A percentile compares a stretch with the other conserved stretches of the same genome.
Evolutionary conservation across 2,329 filamentous ascomycete genomes (phyloP).

Genomic region (Cercospora sojina): DNA sequence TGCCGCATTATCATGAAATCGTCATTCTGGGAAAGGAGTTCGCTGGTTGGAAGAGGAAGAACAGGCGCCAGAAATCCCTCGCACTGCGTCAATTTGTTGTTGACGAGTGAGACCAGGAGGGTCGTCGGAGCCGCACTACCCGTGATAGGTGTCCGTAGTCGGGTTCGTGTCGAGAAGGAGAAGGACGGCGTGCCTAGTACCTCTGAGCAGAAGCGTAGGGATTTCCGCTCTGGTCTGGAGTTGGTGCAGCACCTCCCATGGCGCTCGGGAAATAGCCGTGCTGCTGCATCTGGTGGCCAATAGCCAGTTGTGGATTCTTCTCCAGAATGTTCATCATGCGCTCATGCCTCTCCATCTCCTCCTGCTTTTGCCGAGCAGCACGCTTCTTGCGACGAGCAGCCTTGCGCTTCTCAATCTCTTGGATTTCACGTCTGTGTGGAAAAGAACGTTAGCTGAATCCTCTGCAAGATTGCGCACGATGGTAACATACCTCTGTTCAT

Average conservation of each 20-base stretch:
- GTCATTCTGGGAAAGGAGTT: neutral
- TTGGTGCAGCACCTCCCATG: conserved; percentile 14
- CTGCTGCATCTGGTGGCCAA: conserved; percentile 30
- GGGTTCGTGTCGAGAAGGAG: neutral
- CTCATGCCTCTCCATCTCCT: conserved; percentile 44
- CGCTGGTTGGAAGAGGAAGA: neutral
- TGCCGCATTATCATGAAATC: conserved; percentile 15
- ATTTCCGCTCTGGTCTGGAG: conserved; percentile 37
- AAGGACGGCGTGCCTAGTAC: conserved; percentile 17
- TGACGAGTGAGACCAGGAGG: neutral
- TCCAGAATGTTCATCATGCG: conserved; percentile 39
- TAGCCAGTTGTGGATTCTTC: conserved; percentile 32
- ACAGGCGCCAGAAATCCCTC: conserved; percentile 1
- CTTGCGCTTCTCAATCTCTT: conserved; percentile 53
- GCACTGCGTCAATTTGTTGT: neutral
- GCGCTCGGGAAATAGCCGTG: conserved; percentile 18
- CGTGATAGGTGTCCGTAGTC: neutral
- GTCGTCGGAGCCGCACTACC: neutral
- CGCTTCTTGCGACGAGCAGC: conserved; percentile 43
- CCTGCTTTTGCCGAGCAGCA: conserved; percentile 45
- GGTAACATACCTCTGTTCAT: conserved; percentile 57
- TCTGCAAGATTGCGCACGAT: neutral
- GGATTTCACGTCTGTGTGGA: conserved; percentile 41
- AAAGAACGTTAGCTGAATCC: conserved; percentile 27
- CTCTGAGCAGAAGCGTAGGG: conserved; percentile 33